Evolutionary conservation across 2,329 filamentous ascomycete genomes (phyloP), one percentile per base, ranked within the genome.

Genomic region (Ophiostoma novo-ulmi): DNA sequence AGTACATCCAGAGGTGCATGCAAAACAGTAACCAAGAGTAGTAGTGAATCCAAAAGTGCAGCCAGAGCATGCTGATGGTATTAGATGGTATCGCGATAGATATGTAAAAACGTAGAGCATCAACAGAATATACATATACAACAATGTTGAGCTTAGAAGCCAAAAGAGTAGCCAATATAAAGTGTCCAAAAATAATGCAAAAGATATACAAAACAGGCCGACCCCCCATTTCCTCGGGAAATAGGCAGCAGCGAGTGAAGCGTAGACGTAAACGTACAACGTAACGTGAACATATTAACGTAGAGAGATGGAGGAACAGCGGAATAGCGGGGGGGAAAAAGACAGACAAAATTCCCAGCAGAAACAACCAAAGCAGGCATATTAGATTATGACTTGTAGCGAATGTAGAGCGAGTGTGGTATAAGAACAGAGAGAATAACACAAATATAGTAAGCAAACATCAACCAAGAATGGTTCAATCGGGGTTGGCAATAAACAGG

Each of bases 401-500:
- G 63, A 65, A n/a, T 22, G 63, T 64, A 38, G 11, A 39, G 63
- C 63, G 63, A 22, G 36, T 39, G 63, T 39, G 58, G 35, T 65
- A 39, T 39, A 65, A 7, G 2, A 22, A 10, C 1, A 22, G n/a
- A 63, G 31, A 35, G 14, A 35, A 8, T 8, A 31, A 55, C 13
- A 36, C 10, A 64, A 8, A 26, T 31, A 31, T 31, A 58, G 52
- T 13, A 38, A 39, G 35, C 3, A 10, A 10, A 65, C 14, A 64
- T 10, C 5, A 35, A 22, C 10, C 20, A 13, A 13, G 41, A 22
- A 13, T 36, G 20, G 36, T 26, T 82, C 80, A 86, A 79, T 95
- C 92, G 22, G 92, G 92, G 79, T 96, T 96, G 75, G 92, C 92
- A 77, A 96, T 93, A 79, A 91, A 95, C 71, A 96, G 84, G 73